Evolutionary conservation across 176 grass and related monocot genomes (phyloP).

Genomic region (Thalia dealbata): DNA sequence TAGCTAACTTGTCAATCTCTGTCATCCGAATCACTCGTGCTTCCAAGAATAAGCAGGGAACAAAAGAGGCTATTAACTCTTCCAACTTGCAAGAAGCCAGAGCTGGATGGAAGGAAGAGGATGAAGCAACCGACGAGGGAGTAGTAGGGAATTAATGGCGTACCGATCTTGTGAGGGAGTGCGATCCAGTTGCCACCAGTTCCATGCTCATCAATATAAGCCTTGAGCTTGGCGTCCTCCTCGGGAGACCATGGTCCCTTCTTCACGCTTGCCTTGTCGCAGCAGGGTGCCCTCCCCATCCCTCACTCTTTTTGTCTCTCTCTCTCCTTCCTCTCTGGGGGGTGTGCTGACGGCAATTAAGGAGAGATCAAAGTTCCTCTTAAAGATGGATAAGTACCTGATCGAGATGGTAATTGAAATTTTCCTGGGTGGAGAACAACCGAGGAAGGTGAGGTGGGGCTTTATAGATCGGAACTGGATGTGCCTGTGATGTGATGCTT

Average conservation of each 20-base stretch:
- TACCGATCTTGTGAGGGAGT: constrained; percentile 95
- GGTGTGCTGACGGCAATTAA: neutral
- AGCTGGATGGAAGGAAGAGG: neutral
- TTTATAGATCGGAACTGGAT: constrained; percentile 76
- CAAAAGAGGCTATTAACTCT: neutral
- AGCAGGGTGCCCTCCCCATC: constrained; percentile 95
- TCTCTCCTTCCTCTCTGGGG: neutral
- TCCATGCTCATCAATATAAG: constrained; percentile 83
- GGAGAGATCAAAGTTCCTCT: neutral
- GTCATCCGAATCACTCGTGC: no score
- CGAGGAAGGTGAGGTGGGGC: constrained; percentile 33
- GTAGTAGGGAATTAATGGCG: no score
- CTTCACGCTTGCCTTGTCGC: constrained; percentile 98
- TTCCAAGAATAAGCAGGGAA: no score
- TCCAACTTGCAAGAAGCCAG: neutral
- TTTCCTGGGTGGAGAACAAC: constrained; percentile 28
- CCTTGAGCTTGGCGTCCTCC: constrained; percentile 86
- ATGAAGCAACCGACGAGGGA: neutral
- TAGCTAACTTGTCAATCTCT: no score
- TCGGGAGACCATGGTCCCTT: constrained; percentile 93
- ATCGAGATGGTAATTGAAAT: neutral
- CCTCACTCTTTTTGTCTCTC: neutral
- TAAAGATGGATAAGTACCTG: neutral
- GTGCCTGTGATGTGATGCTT: constrained; percentile 7
- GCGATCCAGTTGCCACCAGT: constrained; percentile 94